Evolutionary conservation across 2,329 filamentous ascomycete genomes (phyloP).

Genomic region (Hypoxylon sp.): DNA sequence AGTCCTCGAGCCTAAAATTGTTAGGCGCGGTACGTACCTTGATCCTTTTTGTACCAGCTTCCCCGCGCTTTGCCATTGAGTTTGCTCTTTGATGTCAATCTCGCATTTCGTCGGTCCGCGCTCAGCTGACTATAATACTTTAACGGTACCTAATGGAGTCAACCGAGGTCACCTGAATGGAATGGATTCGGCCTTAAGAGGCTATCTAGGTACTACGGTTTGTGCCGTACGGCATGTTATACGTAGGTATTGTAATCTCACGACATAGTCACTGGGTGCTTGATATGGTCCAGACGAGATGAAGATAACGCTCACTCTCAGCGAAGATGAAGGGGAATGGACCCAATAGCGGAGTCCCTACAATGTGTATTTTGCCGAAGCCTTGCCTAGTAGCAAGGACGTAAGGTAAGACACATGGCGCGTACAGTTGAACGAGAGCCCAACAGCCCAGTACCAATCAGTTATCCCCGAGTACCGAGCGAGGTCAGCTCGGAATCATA

Average conservation of each 20-base stretch:
- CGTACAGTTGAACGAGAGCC: not conserved
- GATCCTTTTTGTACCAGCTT: constrained; percentile 37
- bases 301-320: not conserved
- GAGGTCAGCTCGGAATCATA: constrained; percentile 2
- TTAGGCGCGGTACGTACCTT: constrained; percentile 15
- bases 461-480: constrained; percentile 30
- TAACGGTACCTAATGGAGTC: not conserved
- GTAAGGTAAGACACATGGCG: not conserved
- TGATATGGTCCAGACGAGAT: not conserved
- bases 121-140: constrained; percentile 16
- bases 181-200: not conserved
- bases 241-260: not conserved
- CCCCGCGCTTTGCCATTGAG: constrained; percentile 28
- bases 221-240: not conserved
- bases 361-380: constrained; percentile 32
- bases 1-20: constrained; percentile 17
- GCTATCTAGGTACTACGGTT: not conserved
- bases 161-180: constrained; percentile 7
- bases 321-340: constrained; percentile 1
- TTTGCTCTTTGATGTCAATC: constrained; percentile 9
- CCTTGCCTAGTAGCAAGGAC: not conserved
- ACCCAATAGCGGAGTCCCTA: not conserved
- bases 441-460: constrained; percentile 12
- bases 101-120: constrained; percentile 24
- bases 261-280: not conserved